Percentiles rank a stretch among this genome's conserved stretches.
These are phyloP conservation scores for Debaryomyces prosopidis DNA, from an alignment of 805 yeast species.

Conservation along the genomic window DNA sequence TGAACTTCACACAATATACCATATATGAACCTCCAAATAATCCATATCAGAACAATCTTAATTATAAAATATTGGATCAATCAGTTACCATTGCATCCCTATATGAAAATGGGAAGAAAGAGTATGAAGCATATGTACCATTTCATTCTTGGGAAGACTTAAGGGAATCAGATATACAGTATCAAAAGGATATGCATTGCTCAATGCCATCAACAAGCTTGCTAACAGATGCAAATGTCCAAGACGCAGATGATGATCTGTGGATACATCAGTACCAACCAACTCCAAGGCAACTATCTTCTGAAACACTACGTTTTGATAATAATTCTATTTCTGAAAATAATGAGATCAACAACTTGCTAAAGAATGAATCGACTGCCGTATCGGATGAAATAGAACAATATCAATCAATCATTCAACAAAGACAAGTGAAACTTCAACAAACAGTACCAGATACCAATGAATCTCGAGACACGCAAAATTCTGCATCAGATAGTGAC, in stretches of 20 bases:
- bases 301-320: slow-evolving; percentile 2
- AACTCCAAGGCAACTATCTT: background rate
- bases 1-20: slow-evolving; percentile 46
- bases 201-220: slow-evolving; percentile 11
- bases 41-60: slow-evolving; percentile 2
- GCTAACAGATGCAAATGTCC: background rate
- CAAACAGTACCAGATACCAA: background rate
- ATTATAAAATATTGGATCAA: slow-evolving; percentile 38
- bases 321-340: slow-evolving; percentile 20
- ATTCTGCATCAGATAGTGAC: slow-evolving; percentile 1
- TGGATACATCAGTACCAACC: background rate
- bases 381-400: background rate
- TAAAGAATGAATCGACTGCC: slow-evolving; percentile 17
- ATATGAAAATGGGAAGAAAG: slow-evolving; percentile 32
- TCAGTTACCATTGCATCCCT: slow-evolving; percentile 43
- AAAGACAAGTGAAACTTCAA: background rate
- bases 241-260: background rate
- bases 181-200: slow-evolving; percentile 21
- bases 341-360: slow-evolving; percentile 23
- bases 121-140: slow-evolving; percentile 32
- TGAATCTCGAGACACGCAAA: background rate
- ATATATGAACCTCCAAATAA: slow-evolving; percentile 32
- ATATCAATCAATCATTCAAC: slow-evolving; percentile 1
- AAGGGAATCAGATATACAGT: slow-evolving; percentile 30
- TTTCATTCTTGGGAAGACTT: slow-evolving; percentile 33